These are phyloP conservation scores for Tetrahymena thermophila DNA, from an alignment of 73 alveolate species.

Conservation along the genomic window DNA sequence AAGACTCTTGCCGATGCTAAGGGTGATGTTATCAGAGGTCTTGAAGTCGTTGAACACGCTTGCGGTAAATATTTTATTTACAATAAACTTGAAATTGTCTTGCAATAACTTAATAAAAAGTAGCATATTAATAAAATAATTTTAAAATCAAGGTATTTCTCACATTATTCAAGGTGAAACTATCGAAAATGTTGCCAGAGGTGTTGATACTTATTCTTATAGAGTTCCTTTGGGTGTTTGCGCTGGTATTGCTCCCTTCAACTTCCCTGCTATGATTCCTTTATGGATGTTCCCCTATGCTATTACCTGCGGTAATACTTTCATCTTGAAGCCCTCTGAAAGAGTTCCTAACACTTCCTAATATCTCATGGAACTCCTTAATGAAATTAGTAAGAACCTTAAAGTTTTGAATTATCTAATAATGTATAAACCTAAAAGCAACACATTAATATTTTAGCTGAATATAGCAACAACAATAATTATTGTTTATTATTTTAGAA, in stretches of 20 bases:
- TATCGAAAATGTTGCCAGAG: slow-evolving; percentile 73
- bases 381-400: slow-evolving; percentile 16
- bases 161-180: slow-evolving; percentile 69
- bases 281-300: slow-evolving; percentile 96
- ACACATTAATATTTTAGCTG: background rate
- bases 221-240: slow-evolving; percentile 92
- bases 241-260: slow-evolving; percentile 90
- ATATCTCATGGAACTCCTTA: slow-evolving; percentile 58
- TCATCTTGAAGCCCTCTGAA: slow-evolving; percentile 86
- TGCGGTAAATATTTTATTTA: slow-evolving; percentile 4
- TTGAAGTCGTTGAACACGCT: slow-evolving; percentile 82
- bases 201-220: slow-evolving; percentile 82
- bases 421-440: background rate
- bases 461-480: background rate
- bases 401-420: background rate
- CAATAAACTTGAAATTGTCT: background rate
- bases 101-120: background rate
- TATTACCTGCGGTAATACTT: slow-evolving; percentile 82
- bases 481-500: no score
- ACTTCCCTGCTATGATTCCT: slow-evolving; percentile 96
- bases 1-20: slow-evolving; percentile 88
- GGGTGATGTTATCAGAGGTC: slow-evolving; percentile 93
- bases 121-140: background rate
- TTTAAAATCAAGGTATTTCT: background rate
- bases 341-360: slow-evolving; percentile 72